Evolutionary conservation across 2,329 filamentous ascomycete genomes (phyloP), one percentile per base, ranked within the genome.

Genomic region (Nothopassalora personata): DNA sequence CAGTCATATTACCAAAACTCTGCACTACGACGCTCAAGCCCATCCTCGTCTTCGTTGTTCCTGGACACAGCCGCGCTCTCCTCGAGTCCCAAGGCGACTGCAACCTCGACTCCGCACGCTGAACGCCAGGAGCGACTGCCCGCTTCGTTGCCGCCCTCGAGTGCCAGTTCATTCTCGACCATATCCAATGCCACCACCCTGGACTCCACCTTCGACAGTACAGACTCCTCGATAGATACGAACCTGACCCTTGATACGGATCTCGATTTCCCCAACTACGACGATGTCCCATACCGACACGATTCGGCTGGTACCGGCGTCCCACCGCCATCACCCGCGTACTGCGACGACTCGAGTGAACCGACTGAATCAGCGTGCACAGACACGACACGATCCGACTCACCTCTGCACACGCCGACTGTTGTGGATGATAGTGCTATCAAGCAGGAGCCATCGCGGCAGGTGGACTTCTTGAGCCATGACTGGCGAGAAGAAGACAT

Each of bases 401-500:
- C 82, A 1, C 81, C 86, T 15, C 77, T 83, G 31, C 66, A 80
- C 31, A 76, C 76, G 8, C 82, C 86, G 49, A 81, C 86, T 33
- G 87, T 88, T 8, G 87, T 89, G 65, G 91, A 96, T 67, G 91
- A 96, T 73, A 88, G 86, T 9, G 87, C 88, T 10, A 80, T 95
- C 39, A 83, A 86, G 62, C 81, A 80, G 34, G 85, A 88, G 68
- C 91, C 91, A 1, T 91, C 91, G 49, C 82, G 91, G 64, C 91
- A 96, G 75, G 92, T 96, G n/a, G 92, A 96, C 75, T 96, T 96
- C 71, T 83, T 97, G 50, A 96, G 92, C 18, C 90, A 97, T 71
- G 86, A 93, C 62, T 96, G 93, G 90, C 86, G 84, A 63, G 91
- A 97, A 75, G 92, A 97, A 74, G 93, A 99, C 74, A 95, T 97